phyloP scores from a whole-genome alignment of 75 land plant genomes.

The Chamaecyparis obtusa region DNA sequence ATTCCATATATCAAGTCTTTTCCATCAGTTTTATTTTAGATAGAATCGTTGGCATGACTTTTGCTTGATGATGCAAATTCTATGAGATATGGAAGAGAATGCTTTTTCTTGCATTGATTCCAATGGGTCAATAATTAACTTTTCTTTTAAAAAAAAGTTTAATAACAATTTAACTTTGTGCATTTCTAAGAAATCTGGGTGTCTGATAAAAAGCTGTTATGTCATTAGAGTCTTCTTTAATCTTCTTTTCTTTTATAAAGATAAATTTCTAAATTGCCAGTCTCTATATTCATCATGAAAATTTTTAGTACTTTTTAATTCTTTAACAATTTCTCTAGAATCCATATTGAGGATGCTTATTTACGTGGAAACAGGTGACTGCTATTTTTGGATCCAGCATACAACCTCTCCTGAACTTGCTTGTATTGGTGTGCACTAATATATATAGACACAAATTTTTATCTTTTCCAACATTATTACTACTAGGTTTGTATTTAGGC shows the following conservation, averaged over 20 bases:
- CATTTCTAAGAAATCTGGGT: background rate
- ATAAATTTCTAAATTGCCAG: background rate
- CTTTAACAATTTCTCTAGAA: background rate
- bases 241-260: background rate
- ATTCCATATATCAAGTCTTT: background rate
- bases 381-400: constrained; percentile 55
- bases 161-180: background rate
- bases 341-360: background rate
- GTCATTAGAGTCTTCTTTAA: background rate
- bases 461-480: background rate
- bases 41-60: background rate
- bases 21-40: background rate
- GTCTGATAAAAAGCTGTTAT: background rate
- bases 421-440: constrained; percentile 26
- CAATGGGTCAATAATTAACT: background rate
- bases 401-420: constrained; percentile 52
- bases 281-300: background rate
- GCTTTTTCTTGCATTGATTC: background rate
- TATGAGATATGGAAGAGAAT: background rate
- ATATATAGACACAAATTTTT: background rate
- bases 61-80: background rate
- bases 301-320: background rate
- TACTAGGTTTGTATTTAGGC: background rate
- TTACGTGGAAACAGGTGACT: constrained; percentile 32
- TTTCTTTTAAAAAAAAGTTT: background rate